Evolutionary conservation across 495 filamentous ascomycete genomes (phyloP).

Genomic region (Penicillium steckii): DNA sequence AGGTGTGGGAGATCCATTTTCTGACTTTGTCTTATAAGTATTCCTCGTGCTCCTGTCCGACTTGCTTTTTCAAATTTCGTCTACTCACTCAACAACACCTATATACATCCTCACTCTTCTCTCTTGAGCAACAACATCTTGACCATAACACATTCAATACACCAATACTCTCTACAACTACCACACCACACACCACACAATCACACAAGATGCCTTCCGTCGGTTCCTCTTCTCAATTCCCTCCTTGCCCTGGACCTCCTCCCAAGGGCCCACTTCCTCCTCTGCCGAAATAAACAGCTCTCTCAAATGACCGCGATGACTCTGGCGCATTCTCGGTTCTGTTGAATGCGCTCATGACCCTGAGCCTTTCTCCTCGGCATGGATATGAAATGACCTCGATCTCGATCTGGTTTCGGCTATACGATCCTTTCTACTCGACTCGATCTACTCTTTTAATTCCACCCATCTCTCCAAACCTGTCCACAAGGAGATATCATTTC

Average conservation of each 20-base stretch:
- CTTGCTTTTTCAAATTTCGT: slow-evolving; percentile 2
- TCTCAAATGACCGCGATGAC: slow-evolving; percentile 41
- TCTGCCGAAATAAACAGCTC: slow-evolving; percentile 65
- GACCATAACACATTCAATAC: slow-evolving; percentile 5
- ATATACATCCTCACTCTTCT: too few species aligned
- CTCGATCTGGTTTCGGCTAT: slow-evolving; percentile 27
- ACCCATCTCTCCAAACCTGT: slow-evolving; percentile 1
- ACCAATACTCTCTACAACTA: neutral
- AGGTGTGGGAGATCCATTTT: slow-evolving; percentile 13
- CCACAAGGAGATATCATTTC: too few species aligned
- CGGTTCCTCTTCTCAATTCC: slow-evolving; percentile 62
- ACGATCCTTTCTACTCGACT: slow-evolving; percentile 24
- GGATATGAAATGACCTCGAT: slow-evolving; percentile 34
- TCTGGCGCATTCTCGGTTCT: slow-evolving; percentile 26
- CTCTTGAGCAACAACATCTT: too few species aligned
- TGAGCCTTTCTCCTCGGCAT: slow-evolving; percentile 30
- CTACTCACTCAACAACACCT: too few species aligned
- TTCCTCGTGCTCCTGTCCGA: slow-evolving; percentile 13
- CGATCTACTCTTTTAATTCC: slow-evolving; percentile 12
- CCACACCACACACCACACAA: slow-evolving; percentile 9
- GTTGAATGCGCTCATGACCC: slow-evolving; percentile 26
- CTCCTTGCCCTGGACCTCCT: slow-evolving; percentile 83
- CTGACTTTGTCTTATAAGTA: slow-evolving; percentile 27
- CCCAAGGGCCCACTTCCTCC: slow-evolving; percentile 81
- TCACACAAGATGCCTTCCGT: slow-evolving; percentile 62